Conservation (phyloP, 2,329 filamentous ascomycete species). For the Xylariomycetidae sp. region DNA sequence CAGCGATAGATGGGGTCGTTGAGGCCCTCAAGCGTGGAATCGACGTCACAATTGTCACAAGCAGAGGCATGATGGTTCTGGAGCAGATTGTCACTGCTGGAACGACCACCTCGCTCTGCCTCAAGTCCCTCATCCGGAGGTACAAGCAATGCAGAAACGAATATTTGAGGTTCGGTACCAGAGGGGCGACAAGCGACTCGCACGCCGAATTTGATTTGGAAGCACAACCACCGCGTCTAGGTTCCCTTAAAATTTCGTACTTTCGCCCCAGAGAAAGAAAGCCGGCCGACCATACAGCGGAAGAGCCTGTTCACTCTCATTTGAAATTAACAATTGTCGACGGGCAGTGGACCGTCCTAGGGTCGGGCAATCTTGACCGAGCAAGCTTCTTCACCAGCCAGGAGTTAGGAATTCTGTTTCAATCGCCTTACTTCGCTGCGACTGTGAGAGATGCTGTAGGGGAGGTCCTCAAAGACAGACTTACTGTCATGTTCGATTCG, state of each 20-base stretch:
- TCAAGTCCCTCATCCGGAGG: slow-evolving; percentile 53
- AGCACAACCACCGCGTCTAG: slow-evolving; percentile 35
- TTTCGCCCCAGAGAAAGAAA: slow-evolving; percentile 37
- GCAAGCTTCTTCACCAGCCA: slow-evolving; percentile 86
- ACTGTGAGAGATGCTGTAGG: slow-evolving; percentile 26
- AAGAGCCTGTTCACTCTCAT: slow-evolving; percentile 69
- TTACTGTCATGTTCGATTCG: too few species aligned
- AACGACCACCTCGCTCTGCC: slow-evolving; percentile 64
- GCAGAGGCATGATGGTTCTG: slow-evolving; percentile 65
- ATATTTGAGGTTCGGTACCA: slow-evolving; percentile 13
- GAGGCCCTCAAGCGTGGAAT: slow-evolving; percentile 61
- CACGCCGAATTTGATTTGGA: slow-evolving; percentile 35
- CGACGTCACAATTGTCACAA: slow-evolving; percentile 63
- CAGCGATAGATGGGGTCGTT: slow-evolving; percentile 58
- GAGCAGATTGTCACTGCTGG: slow-evolving; percentile 79
- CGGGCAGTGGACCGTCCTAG: slow-evolving; percentile 60
- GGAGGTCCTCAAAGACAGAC: slow-evolving; percentile 28
- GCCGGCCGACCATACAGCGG: slow-evolving; percentile 13
- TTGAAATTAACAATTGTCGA: slow-evolving; percentile 76
- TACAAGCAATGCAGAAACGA: slow-evolving; percentile 36
- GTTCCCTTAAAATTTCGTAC: slow-evolving; percentile 54
- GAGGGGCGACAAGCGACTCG: slow-evolving; percentile 5
- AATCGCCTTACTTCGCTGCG: slow-evolving; percentile 29
- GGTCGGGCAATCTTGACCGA: slow-evolving; percentile 79
- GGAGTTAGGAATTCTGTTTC: slow-evolving; percentile 66